Percentiles rank a stretch among this genome's conserved stretches.
Conservation (phyloP, 140 eudicot species). For the Oenanthe javanica region DNA sequence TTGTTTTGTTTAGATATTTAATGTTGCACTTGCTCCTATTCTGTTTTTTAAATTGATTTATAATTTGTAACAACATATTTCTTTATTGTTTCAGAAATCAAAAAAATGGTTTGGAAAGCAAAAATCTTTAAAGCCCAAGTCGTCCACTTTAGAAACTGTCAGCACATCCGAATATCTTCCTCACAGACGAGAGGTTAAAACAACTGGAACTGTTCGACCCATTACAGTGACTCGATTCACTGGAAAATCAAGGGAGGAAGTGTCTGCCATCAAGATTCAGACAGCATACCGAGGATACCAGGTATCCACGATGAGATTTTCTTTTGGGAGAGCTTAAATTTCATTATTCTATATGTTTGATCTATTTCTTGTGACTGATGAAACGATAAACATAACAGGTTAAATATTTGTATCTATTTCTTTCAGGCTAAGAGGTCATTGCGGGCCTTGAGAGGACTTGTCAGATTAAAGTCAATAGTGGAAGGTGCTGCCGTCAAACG, state of each 20-base stretch:
- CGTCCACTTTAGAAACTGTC: slow-evolving; percentile 20
- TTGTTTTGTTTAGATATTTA: background rate
- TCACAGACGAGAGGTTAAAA: slow-evolving; percentile 29
- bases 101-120: slow-evolving; percentile 28
- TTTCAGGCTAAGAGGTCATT: slow-evolving; percentile 61
- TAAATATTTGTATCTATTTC: background rate
- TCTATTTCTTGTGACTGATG: background rate
- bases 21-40: background rate
- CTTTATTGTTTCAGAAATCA: slow-evolving; percentile 23
- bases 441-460: slow-evolving; percentile 59
- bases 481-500: slow-evolving; percentile 55
- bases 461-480: slow-evolving; percentile 54
- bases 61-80: background rate
- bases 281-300: slow-evolving; percentile 53
- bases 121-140: slow-evolving; percentile 21
- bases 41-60: background rate
- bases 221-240: slow-evolving; percentile 34
- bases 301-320: slow-evolving; percentile 21
- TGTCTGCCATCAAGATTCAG: slow-evolving; percentile 49
- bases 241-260: slow-evolving; percentile 53
- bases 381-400: background rate
- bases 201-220: slow-evolving; percentile 35
- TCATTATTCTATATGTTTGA: background rate
- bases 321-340: background rate
- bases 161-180: slow-evolving; percentile 23